Evolutionary conservation across 2,329 filamentous ascomycete species (phyloP).

Genomic region (Hymenoscyphus scutula): DNA sequence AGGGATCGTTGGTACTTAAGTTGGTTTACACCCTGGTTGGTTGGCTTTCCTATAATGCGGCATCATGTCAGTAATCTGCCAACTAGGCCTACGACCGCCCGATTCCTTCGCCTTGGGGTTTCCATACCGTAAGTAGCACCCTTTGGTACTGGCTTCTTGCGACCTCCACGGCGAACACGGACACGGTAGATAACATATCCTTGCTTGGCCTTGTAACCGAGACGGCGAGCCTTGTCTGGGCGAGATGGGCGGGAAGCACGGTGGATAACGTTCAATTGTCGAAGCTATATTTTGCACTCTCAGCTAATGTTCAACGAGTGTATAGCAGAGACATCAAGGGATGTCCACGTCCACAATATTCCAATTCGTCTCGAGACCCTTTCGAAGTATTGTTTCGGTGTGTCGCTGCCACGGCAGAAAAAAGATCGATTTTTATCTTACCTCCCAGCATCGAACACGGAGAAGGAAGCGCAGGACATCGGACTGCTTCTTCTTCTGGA

Average conservation of each 20-base stretch:
- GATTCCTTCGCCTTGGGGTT: constrained; percentile 9
- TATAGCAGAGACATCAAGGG: constrained; percentile 25
- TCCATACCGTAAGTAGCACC: constrained; percentile 97
- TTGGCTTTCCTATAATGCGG: constrained; percentile 80
- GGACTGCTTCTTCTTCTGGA: constrained; percentile 99
- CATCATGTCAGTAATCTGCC: constrained; percentile 3
- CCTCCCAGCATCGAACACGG: constrained; percentile 99
- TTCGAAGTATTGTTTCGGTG: constrained; percentile 35
- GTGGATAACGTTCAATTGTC: constrained; percentile 99
- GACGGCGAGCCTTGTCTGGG: constrained; percentile 99
- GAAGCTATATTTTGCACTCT: constrained; percentile 99
- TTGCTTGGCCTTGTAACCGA: constrained; percentile 99
- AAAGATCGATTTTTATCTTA: constrained; percentile 55
- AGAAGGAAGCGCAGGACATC: constrained; percentile 99
- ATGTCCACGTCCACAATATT: constrained; percentile 35
- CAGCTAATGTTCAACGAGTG: constrained; percentile 50
- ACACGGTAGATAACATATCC: constrained; percentile 99
- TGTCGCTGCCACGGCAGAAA: constrained; percentile 33
- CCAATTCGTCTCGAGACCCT: constrained; percentile 31
- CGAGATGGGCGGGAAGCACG: constrained; percentile 96
- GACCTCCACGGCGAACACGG: constrained; percentile 96
- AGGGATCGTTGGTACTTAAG: constrained; percentile 99
- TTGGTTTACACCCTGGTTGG: constrained; percentile 99
- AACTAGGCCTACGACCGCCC: neutral
- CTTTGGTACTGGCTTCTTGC: constrained; percentile 95